Evolutionary conservation across 768 basidiomycete species (phyloP).

Genomic region (Ramaria rubella): DNA sequence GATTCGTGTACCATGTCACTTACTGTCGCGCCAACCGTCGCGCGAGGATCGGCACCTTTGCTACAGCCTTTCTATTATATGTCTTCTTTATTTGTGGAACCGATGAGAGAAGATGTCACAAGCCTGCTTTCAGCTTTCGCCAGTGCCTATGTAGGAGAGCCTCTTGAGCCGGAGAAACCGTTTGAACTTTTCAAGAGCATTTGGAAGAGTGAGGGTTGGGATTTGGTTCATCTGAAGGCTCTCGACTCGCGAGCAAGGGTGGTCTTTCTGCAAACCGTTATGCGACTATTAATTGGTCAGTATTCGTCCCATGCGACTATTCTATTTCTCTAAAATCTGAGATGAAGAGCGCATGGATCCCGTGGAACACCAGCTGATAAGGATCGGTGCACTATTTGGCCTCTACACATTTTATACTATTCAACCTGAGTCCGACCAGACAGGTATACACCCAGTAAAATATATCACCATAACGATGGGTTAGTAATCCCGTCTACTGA

Average conservation of each 20-base stretch:
- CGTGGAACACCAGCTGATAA: slow-evolving; percentile 46
- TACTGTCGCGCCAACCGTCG: slow-evolving; percentile 48
- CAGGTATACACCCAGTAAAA: slow-evolving; percentile 42
- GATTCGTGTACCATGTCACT: too few species aligned
- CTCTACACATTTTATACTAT: slow-evolving; percentile 64
- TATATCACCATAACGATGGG: slow-evolving; percentile 59
- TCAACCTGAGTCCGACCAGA: slow-evolving; percentile 52
- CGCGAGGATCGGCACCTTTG: slow-evolving; percentile 48
- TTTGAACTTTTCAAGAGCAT: slow-evolving; percentile 66
- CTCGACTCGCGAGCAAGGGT: slow-evolving; percentile 63
- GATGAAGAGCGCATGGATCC: slow-evolving; percentile 44
- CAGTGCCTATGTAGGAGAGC: slow-evolving; percentile 36
- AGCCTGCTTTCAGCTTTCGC: slow-evolving; percentile 46
- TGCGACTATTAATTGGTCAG: slow-evolving; percentile 64
- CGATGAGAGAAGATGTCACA: slow-evolving; percentile 58
- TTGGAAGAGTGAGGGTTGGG: slow-evolving; percentile 67
- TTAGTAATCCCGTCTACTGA: slow-evolving; percentile 23
- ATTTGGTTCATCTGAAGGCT: slow-evolving; percentile 68
- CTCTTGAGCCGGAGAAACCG: slow-evolving; percentile 33
- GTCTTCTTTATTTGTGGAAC: slow-evolving; percentile 62
- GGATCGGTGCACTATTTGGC: slow-evolving; percentile 58
- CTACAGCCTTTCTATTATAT: slow-evolving; percentile 76
- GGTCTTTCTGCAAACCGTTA: slow-evolving; percentile 49
- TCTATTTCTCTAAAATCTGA: background rate
- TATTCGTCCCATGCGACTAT: background rate